Evolutionary conservation across 192 early-diverging fungal genomes (phyloP), one percentile per base, ranked within the genome.

Genomic region (Anaeromyces robustus): DNA sequence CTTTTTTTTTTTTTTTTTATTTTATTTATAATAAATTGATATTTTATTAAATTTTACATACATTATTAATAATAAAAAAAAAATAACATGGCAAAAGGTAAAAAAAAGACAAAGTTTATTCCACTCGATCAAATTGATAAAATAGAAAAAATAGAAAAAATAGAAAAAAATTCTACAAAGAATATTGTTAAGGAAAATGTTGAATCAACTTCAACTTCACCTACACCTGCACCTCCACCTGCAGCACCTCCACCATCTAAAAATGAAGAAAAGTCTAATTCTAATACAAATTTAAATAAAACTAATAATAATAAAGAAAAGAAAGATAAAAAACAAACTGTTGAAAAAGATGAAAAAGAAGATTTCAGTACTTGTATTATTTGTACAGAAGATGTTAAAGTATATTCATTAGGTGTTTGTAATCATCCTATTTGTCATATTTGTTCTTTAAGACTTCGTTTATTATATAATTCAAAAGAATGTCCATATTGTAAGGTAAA

Each of bases 341-440:
- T 39, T 14, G 37, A 22, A 52, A 52, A 52, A 19, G 43, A 52
- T 52, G 43, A 52, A 52, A 52, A 52, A 22, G 43, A 52, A 52
- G 43, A 78, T 78, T 78, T 78, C 9, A 32, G 78, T 34, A 4
- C 30, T 22, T 98, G 97, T 86, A 92, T 94, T 84, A 98, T 98
- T 84, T 98, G 97, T 83, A 92, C 97, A 0, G 93, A 96, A 29
- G 87, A 90, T 0, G 90, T 98, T 29, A 85, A 85, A 29, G 94
- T 90, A 78, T 95, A 93, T 84, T 94, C 96, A 12, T 86, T 98
- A 34, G 92, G 94, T 3, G 89, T 90, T 78, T 98, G 97, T 84
- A 94, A 98, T 82, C 97, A 98, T 84, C 88, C 91, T n/a, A 93
- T 94, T 1, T 99, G 97, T 85, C 95, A 97, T 81, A 84, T 94